phyloP scores from a whole-genome alignment of 2,329 filamentous ascomycete species.

The Xylaria sp. region DNA sequence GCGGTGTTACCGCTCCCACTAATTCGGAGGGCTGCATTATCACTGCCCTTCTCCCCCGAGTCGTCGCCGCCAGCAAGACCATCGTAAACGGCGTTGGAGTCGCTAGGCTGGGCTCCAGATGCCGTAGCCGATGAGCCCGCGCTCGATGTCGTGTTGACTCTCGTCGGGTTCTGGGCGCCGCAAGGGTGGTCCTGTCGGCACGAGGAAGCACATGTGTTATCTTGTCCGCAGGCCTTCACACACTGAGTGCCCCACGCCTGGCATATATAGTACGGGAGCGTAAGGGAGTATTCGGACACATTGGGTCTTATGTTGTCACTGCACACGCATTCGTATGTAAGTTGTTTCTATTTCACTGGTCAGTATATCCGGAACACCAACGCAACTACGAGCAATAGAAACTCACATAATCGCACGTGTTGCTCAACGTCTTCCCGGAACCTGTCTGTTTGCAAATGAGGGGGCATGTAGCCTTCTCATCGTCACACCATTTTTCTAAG shows the following conservation, averaged over 20 bases:
- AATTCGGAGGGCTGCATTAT: conserved; percentile 19
- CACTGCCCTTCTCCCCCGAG: conserved; percentile 8
- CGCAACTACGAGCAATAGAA: not conserved
- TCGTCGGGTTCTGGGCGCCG: conserved; percentile 67
- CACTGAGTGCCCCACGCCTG: conserved; percentile 72
- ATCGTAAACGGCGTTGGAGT: conserved; percentile 43
- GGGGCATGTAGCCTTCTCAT: conserved; percentile 67
- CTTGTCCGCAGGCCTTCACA: conserved; percentile 56
- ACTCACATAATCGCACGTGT: conserved; percentile 69
- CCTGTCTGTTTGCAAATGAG: conserved; percentile 69
- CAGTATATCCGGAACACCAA: conserved; percentile 4
- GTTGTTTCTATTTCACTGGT: conserved; percentile 47
- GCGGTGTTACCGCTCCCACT: conserved; percentile 23
- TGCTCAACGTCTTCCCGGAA: conserved; percentile 55
- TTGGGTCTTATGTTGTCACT: conserved; percentile 68
- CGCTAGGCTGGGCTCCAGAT: conserved; percentile 40
- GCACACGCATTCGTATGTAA: conserved; percentile 76
- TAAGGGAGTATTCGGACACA: conserved; percentile 75
- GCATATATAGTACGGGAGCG: conserved; percentile 78
- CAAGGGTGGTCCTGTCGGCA: conserved; percentile 73
- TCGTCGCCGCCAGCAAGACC: conserved; percentile 32
- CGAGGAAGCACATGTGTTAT: conserved; percentile 59
- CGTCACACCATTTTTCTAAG: conserved; percentile 63
- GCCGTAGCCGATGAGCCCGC: conserved; percentile 44
- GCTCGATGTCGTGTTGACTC: conserved; percentile 57